Conservation (phyloP, 2,329 filamentous ascomycete genomes). For the Sphaerulina populicola region DNA sequence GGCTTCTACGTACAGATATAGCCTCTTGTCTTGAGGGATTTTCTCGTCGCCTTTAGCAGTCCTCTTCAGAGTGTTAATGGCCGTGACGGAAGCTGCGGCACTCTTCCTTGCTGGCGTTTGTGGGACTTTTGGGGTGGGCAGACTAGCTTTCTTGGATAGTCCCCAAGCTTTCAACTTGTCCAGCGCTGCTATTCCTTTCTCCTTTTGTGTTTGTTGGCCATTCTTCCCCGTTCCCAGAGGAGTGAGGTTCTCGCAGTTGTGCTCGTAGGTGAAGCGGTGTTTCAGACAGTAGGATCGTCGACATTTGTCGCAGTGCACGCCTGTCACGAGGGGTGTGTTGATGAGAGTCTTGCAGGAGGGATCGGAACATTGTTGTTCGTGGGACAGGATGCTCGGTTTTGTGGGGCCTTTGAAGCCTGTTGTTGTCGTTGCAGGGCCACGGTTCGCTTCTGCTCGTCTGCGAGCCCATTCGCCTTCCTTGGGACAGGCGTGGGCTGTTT, state of each 20-base stretch:
- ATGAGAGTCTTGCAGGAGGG: conserved; percentile 61
- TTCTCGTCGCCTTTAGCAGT: conserved; percentile 84
- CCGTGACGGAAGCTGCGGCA: conserved; percentile 57
- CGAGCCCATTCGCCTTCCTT: conserved; percentile 55
- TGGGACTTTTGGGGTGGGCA: conserved; percentile 40
- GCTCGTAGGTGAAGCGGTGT: conserved; percentile 69
- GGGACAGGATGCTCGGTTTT: conserved; percentile 50
- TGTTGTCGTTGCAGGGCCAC: conserved; percentile 20
- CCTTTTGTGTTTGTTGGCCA: conserved; percentile 42
- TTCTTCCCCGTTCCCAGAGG: conserved; percentile 47
- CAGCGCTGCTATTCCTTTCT: conserved; percentile 66
- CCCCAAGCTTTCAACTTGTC: conserved; percentile 74
- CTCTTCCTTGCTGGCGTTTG: conserved; percentile 48
- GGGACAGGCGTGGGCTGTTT: conserved; percentile 65
- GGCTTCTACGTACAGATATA: conserved; percentile 86
- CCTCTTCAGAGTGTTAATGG: conserved; percentile 71
- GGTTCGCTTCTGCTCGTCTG: conserved; percentile 36
- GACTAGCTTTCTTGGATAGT: conserved; percentile 49
- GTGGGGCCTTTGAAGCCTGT: conserved; percentile 26
- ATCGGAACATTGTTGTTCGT: conserved; percentile 61
- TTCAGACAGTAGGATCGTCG: conserved; percentile 69
- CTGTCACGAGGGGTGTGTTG: conserved; percentile 58
- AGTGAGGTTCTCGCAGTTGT: conserved; percentile 71
- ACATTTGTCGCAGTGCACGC: conserved; percentile 63
- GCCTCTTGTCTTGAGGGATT: conserved; percentile 68